Percentiles rank a stretch among this genome's conserved stretches.
phyloP scores from a whole-genome alignment of 2,329 filamentous ascomycete genomes.

The Metarhizium guizhouense region DNA sequence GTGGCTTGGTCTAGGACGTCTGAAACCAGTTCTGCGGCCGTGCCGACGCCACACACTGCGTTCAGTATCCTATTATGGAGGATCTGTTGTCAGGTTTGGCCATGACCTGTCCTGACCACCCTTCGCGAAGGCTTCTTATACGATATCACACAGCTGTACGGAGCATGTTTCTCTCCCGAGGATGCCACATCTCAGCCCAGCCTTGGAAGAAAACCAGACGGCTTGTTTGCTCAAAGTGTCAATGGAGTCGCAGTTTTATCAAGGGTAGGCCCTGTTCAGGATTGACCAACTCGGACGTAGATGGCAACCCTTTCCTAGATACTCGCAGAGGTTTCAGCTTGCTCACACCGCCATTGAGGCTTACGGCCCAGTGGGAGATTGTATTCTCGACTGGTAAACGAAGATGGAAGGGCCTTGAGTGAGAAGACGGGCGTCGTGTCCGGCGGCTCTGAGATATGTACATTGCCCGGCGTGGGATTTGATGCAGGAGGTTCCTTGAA shows the following conservation, averaged over 20 bases:
- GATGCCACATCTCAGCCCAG: background rate
- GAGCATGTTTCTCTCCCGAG: background rate
- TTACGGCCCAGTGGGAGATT: background rate
- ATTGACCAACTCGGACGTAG: too few species aligned
- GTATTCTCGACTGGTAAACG: background rate
- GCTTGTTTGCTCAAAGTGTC: too few species aligned
- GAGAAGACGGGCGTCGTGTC: background rate
- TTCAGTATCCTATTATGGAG: background rate
- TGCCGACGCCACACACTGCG: background rate
- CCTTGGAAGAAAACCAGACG: too few species aligned
- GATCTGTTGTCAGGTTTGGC: background rate
- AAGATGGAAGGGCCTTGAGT: background rate
- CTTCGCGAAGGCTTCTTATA: background rate
- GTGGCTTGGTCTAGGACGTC: background rate
- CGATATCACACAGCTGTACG: background rate
- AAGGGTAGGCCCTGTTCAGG: too few species aligned
- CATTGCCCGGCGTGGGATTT: background rate
- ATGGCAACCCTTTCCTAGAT: too few species aligned
- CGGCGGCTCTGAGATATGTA: background rate
- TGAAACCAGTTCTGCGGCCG: background rate
- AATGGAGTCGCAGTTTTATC: too few species aligned
- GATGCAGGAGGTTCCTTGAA: too few species aligned
- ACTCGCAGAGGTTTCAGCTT: background rate
- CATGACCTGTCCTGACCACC: background rate
- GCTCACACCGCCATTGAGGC: background rate